These are phyloP conservation scores for Corylus heterophylla DNA, from an alignment of 306 rosid genomes.

Conservation along the genomic window DNA sequence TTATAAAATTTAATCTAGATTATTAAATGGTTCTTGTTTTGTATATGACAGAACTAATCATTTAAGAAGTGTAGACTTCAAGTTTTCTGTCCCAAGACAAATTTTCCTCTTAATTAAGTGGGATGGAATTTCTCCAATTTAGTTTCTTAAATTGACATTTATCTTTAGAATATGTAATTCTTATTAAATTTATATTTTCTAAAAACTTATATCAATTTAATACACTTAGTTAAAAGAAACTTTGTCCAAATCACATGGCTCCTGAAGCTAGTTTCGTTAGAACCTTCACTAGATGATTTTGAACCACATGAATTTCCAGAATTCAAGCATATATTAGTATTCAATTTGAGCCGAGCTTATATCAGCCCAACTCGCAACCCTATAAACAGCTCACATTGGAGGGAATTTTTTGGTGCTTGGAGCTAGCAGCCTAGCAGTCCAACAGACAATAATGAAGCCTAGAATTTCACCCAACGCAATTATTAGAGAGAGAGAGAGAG, in stretches of 20 bases:
- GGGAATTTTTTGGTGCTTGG: slow-evolving; percentile 29
- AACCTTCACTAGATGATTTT: background rate
- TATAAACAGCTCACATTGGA: slow-evolving; percentile 21
- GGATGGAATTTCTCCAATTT: too few species aligned
- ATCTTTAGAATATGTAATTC: too few species aligned
- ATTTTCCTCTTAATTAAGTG: too few species aligned
- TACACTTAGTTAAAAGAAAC: too few species aligned
- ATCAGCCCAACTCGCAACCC: slow-evolving; percentile 19
- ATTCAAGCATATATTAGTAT: background rate
- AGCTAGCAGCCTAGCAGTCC: slow-evolving; percentile 17
- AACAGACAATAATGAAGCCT: slow-evolving; percentile 32
- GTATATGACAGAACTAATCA: background rate
- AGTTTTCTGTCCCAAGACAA: background rate
- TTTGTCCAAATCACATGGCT: background rate
- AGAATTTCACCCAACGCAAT: slow-evolving; percentile 30
- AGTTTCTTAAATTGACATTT: too few species aligned
- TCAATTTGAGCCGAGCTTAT: slow-evolving; percentile 1
- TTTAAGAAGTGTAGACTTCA: background rate
- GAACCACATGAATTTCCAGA: background rate
- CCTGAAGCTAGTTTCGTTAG: background rate
- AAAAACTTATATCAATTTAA: too few species aligned
- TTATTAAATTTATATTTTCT: too few species aligned
- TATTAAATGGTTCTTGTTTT: too few species aligned
- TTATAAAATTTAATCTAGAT: too few species aligned
- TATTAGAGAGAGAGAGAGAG: slow-evolving; percentile 39